phyloP scores from a whole-genome alignment of 176 grass and related monocot genomes.

The Bonia amplexicaulis region DNA sequence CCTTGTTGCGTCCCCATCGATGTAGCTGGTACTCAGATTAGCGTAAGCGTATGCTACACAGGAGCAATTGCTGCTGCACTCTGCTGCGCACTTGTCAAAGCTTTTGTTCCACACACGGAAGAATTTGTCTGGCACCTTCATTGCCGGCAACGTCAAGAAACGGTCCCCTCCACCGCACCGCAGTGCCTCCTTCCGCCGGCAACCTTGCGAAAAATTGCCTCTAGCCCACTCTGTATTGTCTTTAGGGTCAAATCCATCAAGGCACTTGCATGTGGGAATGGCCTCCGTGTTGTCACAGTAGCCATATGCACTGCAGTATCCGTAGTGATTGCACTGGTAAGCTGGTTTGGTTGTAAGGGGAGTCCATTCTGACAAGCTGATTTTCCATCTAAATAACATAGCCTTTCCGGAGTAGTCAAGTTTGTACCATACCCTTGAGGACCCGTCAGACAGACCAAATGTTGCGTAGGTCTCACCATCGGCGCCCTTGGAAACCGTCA shows the following conservation, averaged over 20 bases:
- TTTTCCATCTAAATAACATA: not conserved
- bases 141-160: not conserved
- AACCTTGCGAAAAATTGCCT: not conserved
- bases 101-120: not conserved
- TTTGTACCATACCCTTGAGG: not conserved
- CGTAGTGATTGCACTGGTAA: too few species aligned
- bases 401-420: not conserved
- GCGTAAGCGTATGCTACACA: slow-evolving; percentile 47
- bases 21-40: not conserved
- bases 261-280: slow-evolving; percentile 1
- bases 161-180: not conserved
- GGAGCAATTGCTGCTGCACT: slow-evolving; percentile 47
- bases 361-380: not conserved
- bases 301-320: not conserved
- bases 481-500: not conserved
- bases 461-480: not conserved
- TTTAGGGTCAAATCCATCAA: not conserved
- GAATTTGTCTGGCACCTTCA: slow-evolving; percentile 11
- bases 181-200: not conserved
- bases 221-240: not conserved
- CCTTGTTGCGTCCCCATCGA: not conserved
- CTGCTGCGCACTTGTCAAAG: not conserved
- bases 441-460: slow-evolving; percentile 1
- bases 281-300: not conserved
- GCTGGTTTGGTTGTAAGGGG: rapidly evolving